These are phyloP conservation scores for Colletotrichum sp. DNA, from an alignment of 2,329 filamentous ascomycete species.

Conservation along the genomic window DNA sequence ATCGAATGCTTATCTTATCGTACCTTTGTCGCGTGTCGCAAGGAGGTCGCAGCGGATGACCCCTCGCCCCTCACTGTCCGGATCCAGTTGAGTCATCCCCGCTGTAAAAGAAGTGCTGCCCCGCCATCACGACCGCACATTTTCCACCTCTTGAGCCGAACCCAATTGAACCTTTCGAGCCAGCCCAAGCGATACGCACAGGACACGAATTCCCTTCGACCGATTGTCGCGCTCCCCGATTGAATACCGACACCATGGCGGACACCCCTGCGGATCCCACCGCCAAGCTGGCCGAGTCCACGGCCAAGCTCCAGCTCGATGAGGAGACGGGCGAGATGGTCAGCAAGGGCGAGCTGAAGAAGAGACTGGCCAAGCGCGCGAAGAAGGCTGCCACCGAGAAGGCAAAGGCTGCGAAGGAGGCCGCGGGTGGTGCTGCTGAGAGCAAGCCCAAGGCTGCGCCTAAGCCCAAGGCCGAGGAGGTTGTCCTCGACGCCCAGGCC, in stretches of 20 bases:
- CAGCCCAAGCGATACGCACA: neutral
- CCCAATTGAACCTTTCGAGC: neutral
- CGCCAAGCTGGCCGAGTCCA: slow-evolving; percentile 56
- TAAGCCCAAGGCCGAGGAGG: slow-evolving; percentile 51
- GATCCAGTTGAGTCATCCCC: slow-evolving; percentile 19
- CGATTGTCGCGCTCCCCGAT: neutral
- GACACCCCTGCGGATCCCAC: slow-evolving; percentile 51
- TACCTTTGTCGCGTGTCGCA: neutral
- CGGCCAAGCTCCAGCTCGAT: slow-evolving; percentile 65
- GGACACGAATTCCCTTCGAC: rapidly evolving
- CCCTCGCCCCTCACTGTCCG: slow-evolving; percentile 5
- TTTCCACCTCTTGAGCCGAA: neutral
- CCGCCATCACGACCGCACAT: slow-evolving; percentile 12
- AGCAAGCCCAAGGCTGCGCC: slow-evolving; percentile 28
- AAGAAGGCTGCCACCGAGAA: slow-evolving; percentile 61
- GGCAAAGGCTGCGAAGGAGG: slow-evolving; percentile 48
- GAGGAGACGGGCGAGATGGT: slow-evolving; percentile 71
- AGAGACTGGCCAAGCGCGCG: slow-evolving; percentile 61
- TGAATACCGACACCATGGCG: slow-evolving; percentile 41
- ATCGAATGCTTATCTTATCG: neutral
- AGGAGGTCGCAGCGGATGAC: neutral
- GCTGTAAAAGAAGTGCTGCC: slow-evolving; percentile 18
- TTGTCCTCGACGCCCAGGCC: slow-evolving; percentile 58
- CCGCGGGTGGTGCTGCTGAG: slow-evolving; percentile 29
- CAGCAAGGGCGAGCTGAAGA: slow-evolving; percentile 68